Percentiles rank a stretch among this genome's conserved stretches.
phyloP scores from a whole-genome alignment of 495 filamentous ascomycete genomes.

The Xeromyces bisporus region DNA sequence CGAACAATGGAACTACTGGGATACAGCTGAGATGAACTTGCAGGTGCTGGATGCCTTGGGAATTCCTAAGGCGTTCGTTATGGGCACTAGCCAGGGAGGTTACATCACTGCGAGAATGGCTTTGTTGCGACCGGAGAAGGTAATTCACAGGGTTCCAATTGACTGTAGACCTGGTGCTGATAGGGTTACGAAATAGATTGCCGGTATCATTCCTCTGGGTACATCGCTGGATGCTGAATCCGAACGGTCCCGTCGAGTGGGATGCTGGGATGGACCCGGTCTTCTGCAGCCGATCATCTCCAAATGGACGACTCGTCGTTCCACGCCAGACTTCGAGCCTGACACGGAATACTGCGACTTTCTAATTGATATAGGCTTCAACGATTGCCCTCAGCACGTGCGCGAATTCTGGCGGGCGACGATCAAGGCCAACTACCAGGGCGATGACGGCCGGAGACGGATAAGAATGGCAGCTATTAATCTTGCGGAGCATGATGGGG shows the following conservation, averaged over 20 bases:
- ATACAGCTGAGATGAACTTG: constrained; percentile 32
- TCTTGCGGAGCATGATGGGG: constrained; percentile 40
- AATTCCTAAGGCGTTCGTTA: constrained; percentile 36
- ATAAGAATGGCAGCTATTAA: constrained; percentile 40
- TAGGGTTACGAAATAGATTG: constrained; percentile 20
- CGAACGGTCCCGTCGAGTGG: constrained; percentile 29
- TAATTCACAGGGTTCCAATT: constrained; percentile 5
- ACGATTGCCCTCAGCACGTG: constrained; percentile 19
- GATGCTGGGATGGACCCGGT: constrained; percentile 39
- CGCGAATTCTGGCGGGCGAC: constrained; percentile 34
- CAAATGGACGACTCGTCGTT: constrained; percentile 24
- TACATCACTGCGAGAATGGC: constrained; percentile 46
- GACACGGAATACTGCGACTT: constrained; percentile 37
- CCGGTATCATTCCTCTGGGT: constrained; percentile 41
- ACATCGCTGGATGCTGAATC: constrained; percentile 48
- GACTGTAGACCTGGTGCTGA: not conserved
- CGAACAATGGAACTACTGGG: constrained; percentile 36
- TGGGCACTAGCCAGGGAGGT: constrained; percentile 47
- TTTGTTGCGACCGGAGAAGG: constrained; percentile 39
- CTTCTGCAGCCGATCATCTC: constrained; percentile 25
- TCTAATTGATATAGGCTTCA: constrained; percentile 38
- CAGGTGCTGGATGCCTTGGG: constrained; percentile 36
- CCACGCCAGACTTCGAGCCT: constrained; percentile 36
- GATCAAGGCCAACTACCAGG: constrained; percentile 37
- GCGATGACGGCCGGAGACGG: constrained; percentile 38